Evolutionary conservation across 2,329 filamentous ascomycete genomes (phyloP).

Genomic region (Ascochyta rabiei): DNA sequence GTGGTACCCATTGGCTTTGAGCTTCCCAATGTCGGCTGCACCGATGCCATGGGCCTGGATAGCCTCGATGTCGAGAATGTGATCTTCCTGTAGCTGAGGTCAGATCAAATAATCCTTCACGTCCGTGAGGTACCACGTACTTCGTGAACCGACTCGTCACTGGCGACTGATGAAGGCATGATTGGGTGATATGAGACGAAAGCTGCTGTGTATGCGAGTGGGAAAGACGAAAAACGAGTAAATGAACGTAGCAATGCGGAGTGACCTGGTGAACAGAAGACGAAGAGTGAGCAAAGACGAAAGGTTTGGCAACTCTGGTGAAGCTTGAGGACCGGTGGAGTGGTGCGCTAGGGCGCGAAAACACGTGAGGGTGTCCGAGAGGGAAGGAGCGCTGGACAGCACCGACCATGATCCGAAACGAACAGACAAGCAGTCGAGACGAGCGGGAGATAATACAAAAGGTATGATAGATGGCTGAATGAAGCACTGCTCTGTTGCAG

Average conservation of each 20-base stretch:
- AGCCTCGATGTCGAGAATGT: slow-evolving; percentile 70
- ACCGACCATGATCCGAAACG: neutral
- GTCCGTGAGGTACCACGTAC: slow-evolving; percentile 36
- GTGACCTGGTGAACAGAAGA: neutral
- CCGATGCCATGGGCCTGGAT: slow-evolving; percentile 71
- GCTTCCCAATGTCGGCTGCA: slow-evolving; percentile 68
- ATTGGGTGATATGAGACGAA: slow-evolving; percentile 1
- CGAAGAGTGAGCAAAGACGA: slow-evolving; percentile 4
- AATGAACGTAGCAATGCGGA: neutral
- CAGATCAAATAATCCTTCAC: neutral
- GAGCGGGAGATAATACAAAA: no score
- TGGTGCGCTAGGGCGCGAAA: slow-evolving; percentile 22
- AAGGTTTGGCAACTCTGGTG: slow-evolving; percentile 5
- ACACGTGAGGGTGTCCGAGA: slow-evolving; percentile 20
- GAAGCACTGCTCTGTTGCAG: no score
- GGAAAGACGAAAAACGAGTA: slow-evolving; percentile 13
- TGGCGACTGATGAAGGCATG: slow-evolving; percentile 56
- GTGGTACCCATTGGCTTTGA: slow-evolving; percentile 67
- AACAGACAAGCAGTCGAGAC: neutral
- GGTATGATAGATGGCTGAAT: no score
- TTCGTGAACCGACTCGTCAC: slow-evolving; percentile 59
- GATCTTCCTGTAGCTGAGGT: slow-evolving; percentile 49
- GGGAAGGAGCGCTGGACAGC: slow-evolving; percentile 19
- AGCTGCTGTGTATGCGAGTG: neutral
- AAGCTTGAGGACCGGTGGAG: slow-evolving; percentile 5